phyloP scores from a whole-genome alignment of 768 basidiomycete species.

The Kwoniella sp. region DNA sequence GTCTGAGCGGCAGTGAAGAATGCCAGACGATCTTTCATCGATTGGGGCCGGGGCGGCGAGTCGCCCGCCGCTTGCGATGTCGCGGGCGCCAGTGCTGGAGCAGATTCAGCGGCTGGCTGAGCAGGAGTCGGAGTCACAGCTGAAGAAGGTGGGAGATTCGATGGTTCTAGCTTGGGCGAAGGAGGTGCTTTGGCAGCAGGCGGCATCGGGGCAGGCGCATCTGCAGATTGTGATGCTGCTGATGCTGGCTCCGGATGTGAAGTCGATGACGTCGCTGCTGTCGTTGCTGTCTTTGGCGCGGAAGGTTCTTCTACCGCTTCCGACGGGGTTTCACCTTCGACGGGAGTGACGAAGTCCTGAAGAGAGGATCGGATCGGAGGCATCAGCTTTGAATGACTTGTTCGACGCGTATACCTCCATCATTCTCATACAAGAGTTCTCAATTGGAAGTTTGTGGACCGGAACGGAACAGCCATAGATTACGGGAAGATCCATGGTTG shows the following conservation, averaged over 20 bases:
- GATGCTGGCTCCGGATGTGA: neutral
- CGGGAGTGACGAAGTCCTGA: slow-evolving; percentile 52
- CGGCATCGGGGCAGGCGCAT: slow-evolving; percentile 9
- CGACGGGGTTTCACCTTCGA: slow-evolving; percentile 30
- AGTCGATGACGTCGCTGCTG: neutral
- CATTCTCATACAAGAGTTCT: no score
- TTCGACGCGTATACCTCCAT: no score
- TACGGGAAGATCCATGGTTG: no score
- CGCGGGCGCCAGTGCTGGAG: slow-evolving; percentile 13
- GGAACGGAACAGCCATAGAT: no score
- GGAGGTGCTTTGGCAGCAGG: slow-evolving; percentile 13
- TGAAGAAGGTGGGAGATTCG: slow-evolving; percentile 8
- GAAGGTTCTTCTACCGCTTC: slow-evolving; percentile 7
- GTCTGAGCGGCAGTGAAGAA: slow-evolving; percentile 51
- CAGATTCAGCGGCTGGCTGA: slow-evolving; percentile 15
- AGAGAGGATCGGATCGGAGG: no score
- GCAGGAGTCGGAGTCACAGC: slow-evolving; percentile 13
- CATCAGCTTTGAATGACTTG: no score
- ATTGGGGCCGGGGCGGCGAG: slow-evolving; percentile 27
- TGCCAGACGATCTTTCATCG: slow-evolving; percentile 54
- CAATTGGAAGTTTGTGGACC: no score
- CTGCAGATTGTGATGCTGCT: neutral
- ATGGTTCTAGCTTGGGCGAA: slow-evolving; percentile 17
- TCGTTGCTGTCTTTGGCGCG: slow-evolving; percentile 4
- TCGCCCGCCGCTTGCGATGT: slow-evolving; percentile 5